Conservation (phyloP, 2,329 filamentous ascomycete genomes). For the Cryphonectria carpinicola region DNA sequence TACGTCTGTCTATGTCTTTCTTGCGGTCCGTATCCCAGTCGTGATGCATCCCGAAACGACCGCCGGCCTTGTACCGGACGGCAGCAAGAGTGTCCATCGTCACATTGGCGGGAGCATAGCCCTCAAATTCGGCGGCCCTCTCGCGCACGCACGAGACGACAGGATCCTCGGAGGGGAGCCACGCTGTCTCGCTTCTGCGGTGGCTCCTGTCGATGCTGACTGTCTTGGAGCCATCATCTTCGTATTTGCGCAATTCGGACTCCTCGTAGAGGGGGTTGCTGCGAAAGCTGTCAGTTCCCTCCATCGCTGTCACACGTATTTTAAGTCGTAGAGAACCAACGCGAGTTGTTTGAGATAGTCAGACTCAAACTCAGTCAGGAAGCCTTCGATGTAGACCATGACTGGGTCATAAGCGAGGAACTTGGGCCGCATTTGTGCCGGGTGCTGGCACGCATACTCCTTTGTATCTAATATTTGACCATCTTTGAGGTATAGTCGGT, state of each 20-base stretch:
- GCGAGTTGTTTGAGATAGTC: slow-evolving; percentile 7
- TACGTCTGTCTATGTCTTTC: slow-evolving; percentile 3
- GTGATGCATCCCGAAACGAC: slow-evolving; percentile 5
- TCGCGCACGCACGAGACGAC: slow-evolving; percentile 1
- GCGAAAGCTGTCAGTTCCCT: neutral
- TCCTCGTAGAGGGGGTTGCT: neutral
- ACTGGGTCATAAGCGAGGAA: slow-evolving; percentile 4
- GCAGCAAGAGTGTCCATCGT: neutral
- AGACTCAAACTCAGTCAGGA: slow-evolving; percentile 5
- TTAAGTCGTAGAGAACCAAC: neutral
- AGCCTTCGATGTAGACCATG: slow-evolving; percentile 6
- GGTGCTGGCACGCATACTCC: neutral
- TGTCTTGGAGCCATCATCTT: slow-evolving; percentile 6
- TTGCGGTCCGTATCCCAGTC: slow-evolving; percentile 7
- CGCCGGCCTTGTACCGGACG: neutral
- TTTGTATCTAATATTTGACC: neutral
- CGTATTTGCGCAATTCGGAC: slow-evolving; percentile 2
- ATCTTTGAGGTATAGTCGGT: neutral
- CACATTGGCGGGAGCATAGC: slow-evolving; percentile 1
- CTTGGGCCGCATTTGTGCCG: neutral
- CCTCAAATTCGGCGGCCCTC: slow-evolving; percentile 1
- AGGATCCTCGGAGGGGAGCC: neutral
- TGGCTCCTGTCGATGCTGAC: neutral
- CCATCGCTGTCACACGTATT: neutral
- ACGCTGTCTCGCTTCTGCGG: slow-evolving; percentile 1